Base-by-base conservation (phyloP, 2,329 filamentous ascomycete genomes). In the Fusarium gaditjirri region DNA sequence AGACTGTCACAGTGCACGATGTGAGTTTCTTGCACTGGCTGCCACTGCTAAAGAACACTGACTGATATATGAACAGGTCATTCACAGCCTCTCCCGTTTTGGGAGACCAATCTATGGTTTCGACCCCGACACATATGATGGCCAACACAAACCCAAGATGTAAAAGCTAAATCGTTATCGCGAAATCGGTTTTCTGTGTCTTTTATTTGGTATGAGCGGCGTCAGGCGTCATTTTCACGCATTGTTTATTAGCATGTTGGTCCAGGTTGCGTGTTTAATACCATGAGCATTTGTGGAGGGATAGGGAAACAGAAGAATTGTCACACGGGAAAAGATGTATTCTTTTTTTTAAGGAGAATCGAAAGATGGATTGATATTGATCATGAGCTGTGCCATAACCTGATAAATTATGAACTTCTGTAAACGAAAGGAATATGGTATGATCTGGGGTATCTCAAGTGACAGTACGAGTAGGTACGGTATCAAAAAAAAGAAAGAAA, bases 1-100 rank as follows among this genome's bases (percentile, higher is more conserved):
- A 92, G 80, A 93, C 91, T 0, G 84, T 93, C 0, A 92, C 89
- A 0, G 83, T 89, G 0, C 80, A 83, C 0, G 91, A 93, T 71
- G 91, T 92, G 76, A 78, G 86, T 81, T 21, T 17, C 16, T 27
- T 21, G 11, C n/a, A 31, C 27, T 33, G 5, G 9, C 6, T 36
- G 21, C 5, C n/a, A 25, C 11, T 16, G 12, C 29, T 16, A 8
- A 27, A 33, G 19, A 44, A 29, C 71, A 43, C 27, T 19, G 14
- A 36, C 66, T 77, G 50, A 71, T 49, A 9, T 11, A 13, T 3
- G 23, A n/a, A 29, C 31, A 91, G 90, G 87, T 92, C 1, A 78
- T 91, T 0, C 84, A 87, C 56, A 81, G 85, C 0, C 77, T 91
- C 0, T 80, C 80, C 1, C 79, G 84, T 0, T 80, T 86, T 6